These are phyloP conservation scores for Rhipidocladum racemiflorum DNA, from an alignment of 176 grass and related monocot genomes.

Conservation along the genomic window DNA sequence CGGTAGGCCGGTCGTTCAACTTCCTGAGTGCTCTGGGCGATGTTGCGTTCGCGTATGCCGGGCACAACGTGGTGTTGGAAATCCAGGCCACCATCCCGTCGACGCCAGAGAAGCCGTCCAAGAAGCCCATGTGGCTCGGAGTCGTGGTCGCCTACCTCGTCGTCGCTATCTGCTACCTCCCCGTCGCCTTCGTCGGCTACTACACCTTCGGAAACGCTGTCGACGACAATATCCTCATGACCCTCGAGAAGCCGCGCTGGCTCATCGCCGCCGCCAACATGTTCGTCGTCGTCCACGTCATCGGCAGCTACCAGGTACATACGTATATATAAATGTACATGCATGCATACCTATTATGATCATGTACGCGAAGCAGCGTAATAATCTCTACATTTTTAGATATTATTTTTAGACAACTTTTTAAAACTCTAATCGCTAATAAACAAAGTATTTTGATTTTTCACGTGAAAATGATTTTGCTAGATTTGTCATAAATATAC, in stretches of 20 bases:
- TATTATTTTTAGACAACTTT: too few relatives aligned
- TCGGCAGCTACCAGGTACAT: conserved; percentile 68
- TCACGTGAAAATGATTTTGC: too few relatives aligned
- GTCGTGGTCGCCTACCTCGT: conserved; percentile 58
- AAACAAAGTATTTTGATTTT: too few relatives aligned
- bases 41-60: conserved; percentile 79
- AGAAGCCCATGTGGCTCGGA: conserved; percentile 92
- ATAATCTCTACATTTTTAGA: too few relatives aligned
- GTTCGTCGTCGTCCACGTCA: conserved; percentile 68
- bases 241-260: conserved; percentile 62
- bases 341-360: too few relatives aligned
- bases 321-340: too few relatives aligned
- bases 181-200: conserved; percentile 63
- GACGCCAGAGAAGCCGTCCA: conserved; percentile 69
- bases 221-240: conserved; percentile 74
- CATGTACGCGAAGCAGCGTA: too few relatives aligned
- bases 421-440: too few relatives aligned
- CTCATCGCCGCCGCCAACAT: conserved; percentile 65
- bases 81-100: conserved; percentile 94
- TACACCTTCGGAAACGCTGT: conserved; percentile 67
- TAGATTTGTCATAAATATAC: too few relatives aligned
- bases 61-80: conserved; percentile 90
- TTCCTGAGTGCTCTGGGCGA: conserved; percentile 50
- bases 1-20: conserved; percentile 28
- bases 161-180: conserved; percentile 76